Evolutionary conservation across 352 stramenopile genomes (phyloP), one percentile per base, ranked within the genome.

Genomic region (Globisporangium nunn): DNA sequence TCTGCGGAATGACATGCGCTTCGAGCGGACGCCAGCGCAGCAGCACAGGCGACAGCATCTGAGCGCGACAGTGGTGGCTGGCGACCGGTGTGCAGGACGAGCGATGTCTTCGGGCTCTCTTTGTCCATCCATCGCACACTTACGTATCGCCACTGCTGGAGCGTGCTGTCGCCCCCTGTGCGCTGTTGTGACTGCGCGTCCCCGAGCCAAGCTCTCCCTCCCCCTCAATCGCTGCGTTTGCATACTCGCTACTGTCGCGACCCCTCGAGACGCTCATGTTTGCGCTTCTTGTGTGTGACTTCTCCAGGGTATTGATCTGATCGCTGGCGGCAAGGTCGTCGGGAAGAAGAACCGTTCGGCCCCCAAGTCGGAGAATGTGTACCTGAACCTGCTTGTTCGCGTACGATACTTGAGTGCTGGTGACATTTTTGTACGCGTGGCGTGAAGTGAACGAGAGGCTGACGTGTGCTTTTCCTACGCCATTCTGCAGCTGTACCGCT

Each of bases 361-460:
- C 64, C 93, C 97, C 61, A 99, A 99, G 90, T 99, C 93, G 56
- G 88, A 98, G 59, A 99, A 99, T 90, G 92, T 98, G 66, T 99
- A 99, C 88, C 90, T 98, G 66, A 97, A 98, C 72, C 91, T 99
- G 28, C 91, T 99, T 51, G 97, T 99, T 67, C 81, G 83, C 67
- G 75, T 86, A 80, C 55, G 75, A 82, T 29, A n/a, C 31, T 95
- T 29, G 95, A 93, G 73, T 58, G 15, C 0, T 51, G 35, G 56
- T 14, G 15, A 0, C 33, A 49, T 41, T 30, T 57, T 53, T 12
- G 33, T 37, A 23, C 33, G 33, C 5, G 33, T 37, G 5, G 4
- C 33, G 1, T 8, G 33, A 23, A 37, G 33, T 37, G 35, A 15
- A 3, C 7, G 35, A 6, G 0, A 14, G 1, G 8, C 35, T 41